These are phyloP conservation scores for Sclerotinia glacialis DNA, from an alignment of 2,329 filamentous ascomycete species.

Conservation along the genomic window DNA sequence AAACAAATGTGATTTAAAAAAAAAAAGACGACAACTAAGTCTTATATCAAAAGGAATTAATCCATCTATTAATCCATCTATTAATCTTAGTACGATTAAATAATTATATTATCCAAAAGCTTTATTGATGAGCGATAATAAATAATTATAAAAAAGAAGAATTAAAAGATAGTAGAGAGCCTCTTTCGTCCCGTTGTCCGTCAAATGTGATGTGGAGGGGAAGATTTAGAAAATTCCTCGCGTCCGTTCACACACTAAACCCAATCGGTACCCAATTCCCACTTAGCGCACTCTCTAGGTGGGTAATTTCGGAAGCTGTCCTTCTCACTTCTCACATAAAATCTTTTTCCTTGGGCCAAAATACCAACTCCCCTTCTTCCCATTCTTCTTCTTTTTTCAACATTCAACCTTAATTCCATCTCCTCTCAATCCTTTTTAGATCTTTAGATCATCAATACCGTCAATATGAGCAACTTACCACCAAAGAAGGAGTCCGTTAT, in stretches of 20 bases:
- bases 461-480: slow-evolving; percentile 49
- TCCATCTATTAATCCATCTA: no score
- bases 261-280: background rate
- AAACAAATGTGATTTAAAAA: no score
- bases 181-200: no score
- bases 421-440: slow-evolving; percentile 56
- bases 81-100: background rate
- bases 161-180: background rate
- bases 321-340: slow-evolving; percentile 30
- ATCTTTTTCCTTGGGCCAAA: slow-evolving; percentile 26
- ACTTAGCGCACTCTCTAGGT: slow-evolving; percentile 16
- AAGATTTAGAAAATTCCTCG: slow-evolving; percentile 4
- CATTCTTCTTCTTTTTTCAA: slow-evolving; percentile 28
- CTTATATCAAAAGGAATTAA: background rate
- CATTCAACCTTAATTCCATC: slow-evolving; percentile 44
- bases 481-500: slow-evolving; percentile 56
- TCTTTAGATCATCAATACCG: slow-evolving; percentile 42
- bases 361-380: slow-evolving; percentile 29
- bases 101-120: background rate
- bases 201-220: no score
- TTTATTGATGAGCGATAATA: no score
- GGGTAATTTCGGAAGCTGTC: slow-evolving; percentile 27
- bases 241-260: background rate
- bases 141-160: background rate
- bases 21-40: background rate